Evolutionary conservation across 1,284 basidiomycete species (phyloP).

Genomic region (Leccinum proliferum): DNA sequence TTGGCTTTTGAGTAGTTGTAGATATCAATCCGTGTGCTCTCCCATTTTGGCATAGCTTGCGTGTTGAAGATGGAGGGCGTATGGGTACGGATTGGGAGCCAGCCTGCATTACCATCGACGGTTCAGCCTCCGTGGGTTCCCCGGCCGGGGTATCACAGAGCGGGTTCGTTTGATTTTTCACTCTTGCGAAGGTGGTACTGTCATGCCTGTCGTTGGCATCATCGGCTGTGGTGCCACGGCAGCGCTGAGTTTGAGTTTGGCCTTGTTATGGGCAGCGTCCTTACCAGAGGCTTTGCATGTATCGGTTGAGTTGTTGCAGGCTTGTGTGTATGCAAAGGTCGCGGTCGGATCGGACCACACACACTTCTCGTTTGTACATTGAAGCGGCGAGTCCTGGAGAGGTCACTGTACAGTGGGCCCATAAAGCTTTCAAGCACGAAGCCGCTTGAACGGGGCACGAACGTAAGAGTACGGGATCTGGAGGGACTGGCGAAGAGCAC

Average conservation of each 20-base stretch:
- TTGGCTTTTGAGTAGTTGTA: background rate
- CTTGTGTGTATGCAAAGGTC: background rate
- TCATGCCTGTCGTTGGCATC: background rate
- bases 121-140: conserved; percentile 8
- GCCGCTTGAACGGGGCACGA: background rate
- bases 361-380: background rate
- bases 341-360: background rate
- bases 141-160: background rate
- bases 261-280: conserved; percentile 45
- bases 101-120: conserved; percentile 11
- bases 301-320: conserved; percentile 49
- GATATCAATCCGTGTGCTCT: background rate
- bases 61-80: conserved; percentile 36
- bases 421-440: background rate
- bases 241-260: conserved; percentile 63
- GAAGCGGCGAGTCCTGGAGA: background rate
- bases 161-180: background rate
- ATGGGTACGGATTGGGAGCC: background rate
- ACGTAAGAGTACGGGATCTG: background rate
- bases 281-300: conserved; percentile 72
- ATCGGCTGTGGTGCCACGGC: conserved; percentile 19
- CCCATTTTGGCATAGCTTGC: conserved; percentile 47
- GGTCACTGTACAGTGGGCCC: background rate
- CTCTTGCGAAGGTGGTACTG: conserved; percentile 18
- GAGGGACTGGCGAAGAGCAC: too few species aligned